Evolutionary conservation across 495 filamentous ascomycete genomes (phyloP), one percentile per base, ranked within the genome.

Genomic region (Tirmania nivea): DNA sequence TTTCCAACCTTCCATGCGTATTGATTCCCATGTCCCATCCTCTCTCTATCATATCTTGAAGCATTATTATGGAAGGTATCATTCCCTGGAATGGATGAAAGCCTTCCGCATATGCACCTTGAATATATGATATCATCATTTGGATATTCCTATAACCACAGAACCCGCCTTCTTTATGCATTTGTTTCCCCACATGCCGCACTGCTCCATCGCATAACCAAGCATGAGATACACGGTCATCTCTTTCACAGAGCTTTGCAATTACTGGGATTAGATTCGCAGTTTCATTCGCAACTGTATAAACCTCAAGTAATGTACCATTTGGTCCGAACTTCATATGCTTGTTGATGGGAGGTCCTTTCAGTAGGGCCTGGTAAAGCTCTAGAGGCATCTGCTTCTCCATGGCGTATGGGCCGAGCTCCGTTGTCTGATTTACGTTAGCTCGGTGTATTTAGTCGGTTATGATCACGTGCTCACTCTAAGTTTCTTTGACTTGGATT

Each of bases 101-200:
- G 5, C 1, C 16, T 6, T 19, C 16, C n/a, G 3, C 11, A 42
- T 70, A 63, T 8, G 77, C 66, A 34, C 73, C 72, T 50, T 76
- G 73, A 35, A 96, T 75, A 63, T 83, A 89, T 3, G 87, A 88
- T 16, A 80, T 69, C 55, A 94, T 63, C 86, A 94, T 93, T 61
- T 97, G 90, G 42, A 95, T 94, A 65, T 94, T 97, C 10, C 90
- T 74, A 61, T 95, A 97, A n/a, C 90, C 90, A 67, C 90, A 97
- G 68, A 96, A 97, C 1, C 86, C 85, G 35, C 88, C 83, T 71
- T 72, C 77, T 67, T 94, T 87, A 36, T 70, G 75, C 10, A 72
- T 72, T 37, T 94, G 71, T 59, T 94, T 94, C 49, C 80, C 81
- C 16, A 97, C 74, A 63, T 95, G 88, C 37, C 77, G 75, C 1